A percentile compares a stretch with the other conserved stretches of the same genome.
These are phyloP conservation scores for Spergularia azorica DNA, from an alignment of 179 eudicot species.

Conservation along the genomic window DNA sequence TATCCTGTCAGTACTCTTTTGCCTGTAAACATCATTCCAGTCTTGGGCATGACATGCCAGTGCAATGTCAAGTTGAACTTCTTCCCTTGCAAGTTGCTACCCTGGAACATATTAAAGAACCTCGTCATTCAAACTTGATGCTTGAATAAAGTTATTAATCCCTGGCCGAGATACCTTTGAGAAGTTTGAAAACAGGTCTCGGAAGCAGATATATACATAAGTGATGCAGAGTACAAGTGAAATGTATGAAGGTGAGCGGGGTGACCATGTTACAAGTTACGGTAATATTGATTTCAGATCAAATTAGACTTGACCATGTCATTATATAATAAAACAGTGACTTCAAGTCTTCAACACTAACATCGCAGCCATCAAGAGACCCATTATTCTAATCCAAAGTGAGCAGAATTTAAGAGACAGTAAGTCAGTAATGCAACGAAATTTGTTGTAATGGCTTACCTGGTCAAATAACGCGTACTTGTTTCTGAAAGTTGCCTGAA, in stretches of 20 bases:
- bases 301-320: too few species aligned
- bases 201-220: too few species aligned
- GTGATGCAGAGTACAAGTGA: too few species aligned
- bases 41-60: conserved; percentile 99
- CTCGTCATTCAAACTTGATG: neutral
- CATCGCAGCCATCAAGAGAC: too few species aligned
- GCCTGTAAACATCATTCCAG: conserved; percentile 94
- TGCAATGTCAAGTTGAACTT: conserved; percentile 91
- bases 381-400: neutral
- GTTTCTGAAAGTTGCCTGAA: conserved; percentile 67
- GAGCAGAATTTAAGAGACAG: neutral
- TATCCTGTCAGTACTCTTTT: conserved; percentile 78
- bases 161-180: too few species aligned
- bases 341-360: too few species aligned
- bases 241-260: too few species aligned
- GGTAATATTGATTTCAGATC: too few species aligned
- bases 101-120: conserved; percentile 41
- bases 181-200: too few species aligned
- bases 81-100: conserved; percentile 79
- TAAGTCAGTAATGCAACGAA: neutral
- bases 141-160: too few species aligned
- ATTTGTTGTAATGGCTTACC: conserved; percentile 33
- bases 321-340: too few species aligned
- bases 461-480: conserved; percentile 83
- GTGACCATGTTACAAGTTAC: too few species aligned